Conservation (phyloP, 2,329 filamentous ascomycete species). For the Cladosporium sp. region DNA sequence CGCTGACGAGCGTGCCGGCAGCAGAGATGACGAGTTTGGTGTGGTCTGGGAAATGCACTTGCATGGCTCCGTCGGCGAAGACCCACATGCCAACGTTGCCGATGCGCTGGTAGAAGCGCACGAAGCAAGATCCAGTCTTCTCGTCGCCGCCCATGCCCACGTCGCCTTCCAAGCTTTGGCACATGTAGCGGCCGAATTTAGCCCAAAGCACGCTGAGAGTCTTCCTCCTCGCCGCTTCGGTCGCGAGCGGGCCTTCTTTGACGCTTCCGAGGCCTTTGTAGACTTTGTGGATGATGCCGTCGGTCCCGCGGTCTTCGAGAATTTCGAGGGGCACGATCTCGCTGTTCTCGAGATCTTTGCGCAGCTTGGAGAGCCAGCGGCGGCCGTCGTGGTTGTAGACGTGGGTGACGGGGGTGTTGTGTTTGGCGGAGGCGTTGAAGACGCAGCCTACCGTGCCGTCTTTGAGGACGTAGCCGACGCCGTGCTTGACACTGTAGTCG, state of each 20-base stretch:
- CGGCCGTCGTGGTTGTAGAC: conserved; percentile 69
- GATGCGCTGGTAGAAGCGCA: conserved; percentile 77
- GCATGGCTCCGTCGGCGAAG: conserved; percentile 74
- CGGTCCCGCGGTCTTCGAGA: conserved; percentile 65
- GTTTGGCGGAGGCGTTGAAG: conserved; percentile 42
- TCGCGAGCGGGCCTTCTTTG: conserved; percentile 27
- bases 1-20: conserved; percentile 70
- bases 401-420: conserved; percentile 62
- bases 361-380: conserved; percentile 52
- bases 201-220: conserved; percentile 59
- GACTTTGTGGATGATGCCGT: conserved; percentile 56
- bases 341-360: conserved; percentile 58
- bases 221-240: conserved; percentile 45
- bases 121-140: conserved; percentile 46
- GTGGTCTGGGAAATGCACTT: conserved; percentile 83
- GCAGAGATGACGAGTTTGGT: conserved; percentile 77
- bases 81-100: conserved; percentile 79
- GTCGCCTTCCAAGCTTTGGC: conserved; percentile 39
- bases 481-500: conserved; percentile 83
- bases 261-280: conserved; percentile 45
- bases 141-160: conserved; percentile 33
- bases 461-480: conserved; percentile 76
- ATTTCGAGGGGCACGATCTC: conserved; percentile 57
- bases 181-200: conserved; percentile 69
- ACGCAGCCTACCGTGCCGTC: conserved; percentile 74